Conservation (phyloP, 176 grass and related monocot species). For the Pontederia crassipes region DNA sequence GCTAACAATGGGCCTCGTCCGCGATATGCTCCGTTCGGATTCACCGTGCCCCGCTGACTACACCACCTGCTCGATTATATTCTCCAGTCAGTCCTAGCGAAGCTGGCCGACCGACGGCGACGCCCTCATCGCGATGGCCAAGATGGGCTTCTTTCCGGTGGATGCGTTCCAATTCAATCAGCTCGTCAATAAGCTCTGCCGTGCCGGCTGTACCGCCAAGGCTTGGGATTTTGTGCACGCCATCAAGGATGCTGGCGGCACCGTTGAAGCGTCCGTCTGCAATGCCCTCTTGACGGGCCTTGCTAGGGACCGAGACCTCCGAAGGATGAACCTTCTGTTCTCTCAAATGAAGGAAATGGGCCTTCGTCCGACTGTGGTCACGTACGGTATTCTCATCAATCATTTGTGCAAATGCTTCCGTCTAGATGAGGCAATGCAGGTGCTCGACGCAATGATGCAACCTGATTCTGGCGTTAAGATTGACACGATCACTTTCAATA, state of each 20-base stretch:
- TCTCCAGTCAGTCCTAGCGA: constrained; percentile 19
- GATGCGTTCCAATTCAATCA: too few species aligned
- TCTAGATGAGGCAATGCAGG: too few species aligned
- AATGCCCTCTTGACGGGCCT: too few species aligned
- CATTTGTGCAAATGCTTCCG: too few species aligned
- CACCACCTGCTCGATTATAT: constrained; percentile 19
- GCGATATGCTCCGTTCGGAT: constrained; percentile 6
- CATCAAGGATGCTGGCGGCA: constrained; percentile 33
- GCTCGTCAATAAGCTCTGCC: constrained; percentile 18
- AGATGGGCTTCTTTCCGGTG: too few species aligned
- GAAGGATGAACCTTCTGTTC: constrained; percentile 37
- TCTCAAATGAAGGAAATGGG: constrained; percentile 31
- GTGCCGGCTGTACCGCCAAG: constrained; percentile 16
- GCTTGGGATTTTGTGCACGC: constrained; percentile 37
- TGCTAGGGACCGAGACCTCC: neutral
- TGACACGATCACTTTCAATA: too few species aligned
- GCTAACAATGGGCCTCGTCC: constrained; percentile 3
- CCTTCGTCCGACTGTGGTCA: neutral
- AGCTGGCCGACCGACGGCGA: neutral
- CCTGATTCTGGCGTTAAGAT: too few species aligned
- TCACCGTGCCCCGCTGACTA: constrained; percentile 8
- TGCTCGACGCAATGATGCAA: too few species aligned
- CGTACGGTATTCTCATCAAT: too few species aligned
- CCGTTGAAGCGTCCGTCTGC: neutral
- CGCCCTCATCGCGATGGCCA: too few species aligned